Evolutionary conservation across 2,329 filamentous ascomycete genomes (phyloP).

Genomic region (Chalara sp.): DNA sequence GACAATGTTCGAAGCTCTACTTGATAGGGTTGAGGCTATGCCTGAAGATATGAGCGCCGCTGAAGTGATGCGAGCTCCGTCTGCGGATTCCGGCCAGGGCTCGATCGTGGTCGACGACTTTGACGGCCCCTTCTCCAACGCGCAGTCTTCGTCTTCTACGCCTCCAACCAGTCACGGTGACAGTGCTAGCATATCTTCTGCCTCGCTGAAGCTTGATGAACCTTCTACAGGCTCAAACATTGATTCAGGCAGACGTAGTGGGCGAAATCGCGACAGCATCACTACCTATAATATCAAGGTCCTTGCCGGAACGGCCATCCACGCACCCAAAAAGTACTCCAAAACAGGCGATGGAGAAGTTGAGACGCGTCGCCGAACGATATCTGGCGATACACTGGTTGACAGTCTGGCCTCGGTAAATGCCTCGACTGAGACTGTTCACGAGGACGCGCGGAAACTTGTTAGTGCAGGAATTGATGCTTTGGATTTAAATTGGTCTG

Average conservation of each 20-base stretch:
- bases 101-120: constrained; percentile 23
- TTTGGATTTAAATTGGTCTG: constrained; percentile 38
- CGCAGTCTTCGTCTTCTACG: constrained; percentile 35
- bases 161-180: constrained; percentile 62
- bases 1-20: constrained; percentile 17
- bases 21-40: constrained; percentile 14
- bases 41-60: constrained; percentile 11
- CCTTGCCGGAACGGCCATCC: constrained; percentile 53
- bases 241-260: constrained; percentile 37
- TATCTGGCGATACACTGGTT: constrained; percentile 33
- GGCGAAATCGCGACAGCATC: constrained; percentile 47
- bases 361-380: constrained; percentile 35
- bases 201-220: constrained; percentile 27
- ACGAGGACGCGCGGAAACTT: constrained; percentile 22
- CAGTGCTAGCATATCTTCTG: constrained; percentile 48
- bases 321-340: constrained; percentile 35
- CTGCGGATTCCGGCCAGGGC: constrained; percentile 21
- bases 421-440: constrained; percentile 16
- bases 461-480: constrained; percentile 38
- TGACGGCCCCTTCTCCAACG: constrained; percentile 21
- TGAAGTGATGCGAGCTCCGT: constrained; percentile 19
- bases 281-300: constrained; percentile 62
- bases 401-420: constrained; percentile 25
- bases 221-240: constrained; percentile 2
- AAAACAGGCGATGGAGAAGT: constrained; percentile 25